Evolutionary conservation across 352 stramenopile genomes (phyloP).

Genomic region (Globisporangium parvum): DNA sequence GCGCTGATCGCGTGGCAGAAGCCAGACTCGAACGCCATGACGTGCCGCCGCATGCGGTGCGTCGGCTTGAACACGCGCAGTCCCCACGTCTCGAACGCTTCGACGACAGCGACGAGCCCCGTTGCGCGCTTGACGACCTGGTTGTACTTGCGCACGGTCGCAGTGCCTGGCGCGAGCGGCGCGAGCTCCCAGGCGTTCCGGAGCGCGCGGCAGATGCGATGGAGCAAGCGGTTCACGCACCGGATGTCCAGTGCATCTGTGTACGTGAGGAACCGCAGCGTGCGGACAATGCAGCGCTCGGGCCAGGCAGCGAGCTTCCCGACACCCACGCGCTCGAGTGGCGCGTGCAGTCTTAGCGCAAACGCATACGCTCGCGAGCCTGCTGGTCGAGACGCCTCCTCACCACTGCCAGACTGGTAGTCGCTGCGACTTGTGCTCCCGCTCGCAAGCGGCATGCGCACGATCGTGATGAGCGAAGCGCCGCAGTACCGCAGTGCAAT

Average conservation of each 20-base stretch:
- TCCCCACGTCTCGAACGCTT: conserved; percentile 57
- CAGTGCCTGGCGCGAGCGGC: conserved; percentile 26
- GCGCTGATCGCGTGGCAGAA: conserved; percentile 45
- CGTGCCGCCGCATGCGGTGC: conserved; percentile 32
- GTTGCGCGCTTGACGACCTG: conserved; percentile 28
- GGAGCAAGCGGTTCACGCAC: conserved; percentile 29
- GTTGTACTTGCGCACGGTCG: conserved; percentile 30
- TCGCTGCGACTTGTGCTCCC: background rate
- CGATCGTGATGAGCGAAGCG: conserved; percentile 14
- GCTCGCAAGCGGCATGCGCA: background rate
- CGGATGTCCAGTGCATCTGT: conserved; percentile 36
- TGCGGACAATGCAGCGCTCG: conserved; percentile 16
- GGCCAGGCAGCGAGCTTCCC: conserved; percentile 26
- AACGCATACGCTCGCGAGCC: conserved; percentile 1
- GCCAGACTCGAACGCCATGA: conserved; percentile 49
- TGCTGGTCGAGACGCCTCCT: background rate
- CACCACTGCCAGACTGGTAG: background rate
- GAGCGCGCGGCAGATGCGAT: conserved; percentile 28
- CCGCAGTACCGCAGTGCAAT: conserved; percentile 20
- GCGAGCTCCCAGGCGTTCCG: conserved; percentile 49
- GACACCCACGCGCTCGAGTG: conserved; percentile 14
- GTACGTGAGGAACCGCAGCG: conserved; percentile 42
- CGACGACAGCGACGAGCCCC: conserved; percentile 34
- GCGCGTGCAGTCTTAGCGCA: conserved; percentile 20
- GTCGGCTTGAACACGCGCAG: conserved; percentile 37